Evolutionary conservation across 371 early-diverging fungal genomes (phyloP).

Genomic region (Mucor ambiguus): DNA sequence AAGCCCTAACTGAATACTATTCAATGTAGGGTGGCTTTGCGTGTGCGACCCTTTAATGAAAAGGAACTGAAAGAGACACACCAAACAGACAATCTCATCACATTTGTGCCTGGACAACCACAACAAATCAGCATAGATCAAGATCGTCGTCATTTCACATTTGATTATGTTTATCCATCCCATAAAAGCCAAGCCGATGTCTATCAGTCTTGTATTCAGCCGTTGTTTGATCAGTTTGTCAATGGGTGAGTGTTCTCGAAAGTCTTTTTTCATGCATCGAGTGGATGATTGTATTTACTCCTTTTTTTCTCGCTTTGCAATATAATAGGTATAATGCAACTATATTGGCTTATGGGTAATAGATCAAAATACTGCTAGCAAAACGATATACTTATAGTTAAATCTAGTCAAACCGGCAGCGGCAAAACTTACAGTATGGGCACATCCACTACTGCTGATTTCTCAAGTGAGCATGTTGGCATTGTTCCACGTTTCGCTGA

Average conservation of each 20-base stretch:
- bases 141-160: slow-evolving; percentile 76
- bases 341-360: slow-evolving; percentile 30
- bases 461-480: slow-evolving; percentile 42
- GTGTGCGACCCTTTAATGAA: slow-evolving; percentile 74
- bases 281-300: neutral
- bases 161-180: slow-evolving; percentile 84
- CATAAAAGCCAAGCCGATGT: slow-evolving; percentile 70
- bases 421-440: slow-evolving; percentile 65
- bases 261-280: neutral
- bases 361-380: neutral
- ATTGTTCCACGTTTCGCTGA: slow-evolving; percentile 88
- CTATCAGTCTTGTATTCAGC: slow-evolving; percentile 70
- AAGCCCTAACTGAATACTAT: neutral
- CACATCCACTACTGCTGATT: slow-evolving; percentile 31
- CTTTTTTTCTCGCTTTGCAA: slow-evolving; percentile 4
- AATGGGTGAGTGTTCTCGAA: slow-evolving; percentile 67
- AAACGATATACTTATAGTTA: neutral
- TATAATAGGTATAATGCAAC: slow-evolving; percentile 26
- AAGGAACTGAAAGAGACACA: slow-evolving; percentile 53
- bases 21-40: slow-evolving; percentile 67
- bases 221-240: slow-evolving; percentile 79
- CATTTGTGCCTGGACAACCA: slow-evolving; percentile 24
- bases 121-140: slow-evolving; percentile 52
- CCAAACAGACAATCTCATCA: slow-evolving; percentile 33
- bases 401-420: slow-evolving; percentile 49